phyloP scores from a whole-genome alignment of 1,139 yeast species.

The Candida buenavistaensis region DNA sequence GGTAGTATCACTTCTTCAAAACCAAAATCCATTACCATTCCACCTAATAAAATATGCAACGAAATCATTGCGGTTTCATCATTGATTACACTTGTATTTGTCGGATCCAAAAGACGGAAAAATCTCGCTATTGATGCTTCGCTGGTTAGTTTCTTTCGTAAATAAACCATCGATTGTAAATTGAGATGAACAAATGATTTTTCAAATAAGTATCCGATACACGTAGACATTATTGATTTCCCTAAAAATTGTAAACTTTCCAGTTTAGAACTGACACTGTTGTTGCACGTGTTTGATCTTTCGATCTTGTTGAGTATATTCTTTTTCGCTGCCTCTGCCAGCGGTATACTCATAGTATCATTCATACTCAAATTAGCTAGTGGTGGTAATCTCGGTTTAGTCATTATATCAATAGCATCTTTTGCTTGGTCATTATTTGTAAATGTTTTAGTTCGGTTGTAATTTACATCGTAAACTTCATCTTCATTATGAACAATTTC shows the following conservation, averaged over 20 bases:
- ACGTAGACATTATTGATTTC: constrained; percentile 49
- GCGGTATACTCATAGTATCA: constrained; percentile 10
- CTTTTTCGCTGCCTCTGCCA: constrained; percentile 20
- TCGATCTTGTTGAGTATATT: constrained; percentile 48
- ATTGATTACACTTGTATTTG: constrained; percentile 24
- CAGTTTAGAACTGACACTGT: constrained; percentile 43
- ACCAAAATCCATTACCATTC: constrained; percentile 76
- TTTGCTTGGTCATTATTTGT: constrained; percentile 37
- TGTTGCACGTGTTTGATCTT: constrained; percentile 64
- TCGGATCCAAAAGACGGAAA: constrained; percentile 50
- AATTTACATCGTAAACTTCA: constrained; percentile 34
- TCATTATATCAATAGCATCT: constrained; percentile 39
- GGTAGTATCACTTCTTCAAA: constrained; percentile 65
- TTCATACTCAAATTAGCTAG: constrained; percentile 10
- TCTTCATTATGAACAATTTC: constrained; percentile 40
- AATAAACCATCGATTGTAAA: constrained; percentile 52
- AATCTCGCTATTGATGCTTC: constrained; percentile 47
- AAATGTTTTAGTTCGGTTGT: constrained; percentile 30
- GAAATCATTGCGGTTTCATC: constrained; percentile 52
- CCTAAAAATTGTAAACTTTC: constrained; percentile 60
- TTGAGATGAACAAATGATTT: constrained; percentile 38
- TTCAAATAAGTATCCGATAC: constrained; percentile 63
- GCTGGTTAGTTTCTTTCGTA: constrained; percentile 51
- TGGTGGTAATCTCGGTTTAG: constrained; percentile 34
- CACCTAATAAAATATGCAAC: constrained; percentile 63